Conservation (phyloP, 1,139 yeast genomes). For the Yamadazyma sp. region DNA sequence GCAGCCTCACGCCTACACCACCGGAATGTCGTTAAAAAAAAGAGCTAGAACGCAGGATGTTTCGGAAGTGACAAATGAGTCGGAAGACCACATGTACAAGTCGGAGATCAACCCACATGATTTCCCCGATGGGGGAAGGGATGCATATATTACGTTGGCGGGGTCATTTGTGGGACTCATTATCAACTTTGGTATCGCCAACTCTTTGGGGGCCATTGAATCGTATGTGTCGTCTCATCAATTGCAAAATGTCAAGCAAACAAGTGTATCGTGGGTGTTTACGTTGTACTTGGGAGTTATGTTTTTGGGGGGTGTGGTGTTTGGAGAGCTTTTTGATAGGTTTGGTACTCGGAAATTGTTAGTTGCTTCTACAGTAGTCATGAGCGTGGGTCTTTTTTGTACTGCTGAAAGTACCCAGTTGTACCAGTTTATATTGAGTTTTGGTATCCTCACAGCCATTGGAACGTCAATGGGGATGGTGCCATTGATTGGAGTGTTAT, state of each 20-base stretch:
- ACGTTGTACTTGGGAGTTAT: slow-evolving; percentile 56
- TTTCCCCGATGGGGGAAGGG: slow-evolving; percentile 64
- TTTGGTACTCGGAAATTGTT: slow-evolving; percentile 52
- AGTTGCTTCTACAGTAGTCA: slow-evolving; percentile 44
- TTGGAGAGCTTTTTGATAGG: slow-evolving; percentile 62
- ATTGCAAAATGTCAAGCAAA: slow-evolving; percentile 37
- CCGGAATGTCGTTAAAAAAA: slow-evolving; percentile 1
- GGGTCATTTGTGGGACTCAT: slow-evolving; percentile 62
- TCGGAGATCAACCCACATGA: slow-evolving; percentile 24
- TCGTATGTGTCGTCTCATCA: slow-evolving; percentile 55
- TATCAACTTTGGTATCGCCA: slow-evolving; percentile 63
- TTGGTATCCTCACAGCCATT: slow-evolving; percentile 55
- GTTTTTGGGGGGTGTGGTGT: slow-evolving; percentile 56
- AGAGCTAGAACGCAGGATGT: slow-evolving; percentile 1
- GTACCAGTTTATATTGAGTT: slow-evolving; percentile 60
- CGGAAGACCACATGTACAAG: slow-evolving; percentile 20
- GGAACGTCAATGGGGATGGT: slow-evolving; percentile 59
- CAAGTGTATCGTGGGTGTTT: slow-evolving; percentile 63
- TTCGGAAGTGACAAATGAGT: slow-evolving; percentile 1
- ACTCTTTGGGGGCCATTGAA: slow-evolving; percentile 61
- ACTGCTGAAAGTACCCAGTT: slow-evolving; percentile 53
- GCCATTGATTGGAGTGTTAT: slow-evolving; percentile 57
- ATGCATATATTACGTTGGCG: slow-evolving; percentile 58
- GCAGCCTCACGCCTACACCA: background rate
- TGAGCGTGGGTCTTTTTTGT: slow-evolving; percentile 49